phyloP scores from a whole-genome alignment of 495 filamentous ascomycete genomes.

The Penicilliopsis zonata region DNA sequence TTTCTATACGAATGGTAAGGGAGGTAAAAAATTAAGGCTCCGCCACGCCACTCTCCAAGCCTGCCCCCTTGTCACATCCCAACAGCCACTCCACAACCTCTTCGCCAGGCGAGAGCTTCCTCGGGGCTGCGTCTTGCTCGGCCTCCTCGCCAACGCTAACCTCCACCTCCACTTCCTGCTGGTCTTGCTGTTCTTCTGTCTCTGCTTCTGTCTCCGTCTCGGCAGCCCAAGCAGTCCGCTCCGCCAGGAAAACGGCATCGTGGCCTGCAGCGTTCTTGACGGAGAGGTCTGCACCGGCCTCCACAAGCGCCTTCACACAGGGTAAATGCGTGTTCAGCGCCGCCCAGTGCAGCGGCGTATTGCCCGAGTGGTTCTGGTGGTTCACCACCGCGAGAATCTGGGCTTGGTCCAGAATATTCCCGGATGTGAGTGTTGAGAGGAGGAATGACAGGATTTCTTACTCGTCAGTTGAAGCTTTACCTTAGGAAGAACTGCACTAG shows the following conservation, averaged over 20 bases:
- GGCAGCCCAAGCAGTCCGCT: constrained; percentile 41
- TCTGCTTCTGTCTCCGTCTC: constrained; percentile 13
- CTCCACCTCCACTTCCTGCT: constrained; percentile 12
- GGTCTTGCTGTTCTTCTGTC: constrained; percentile 7
- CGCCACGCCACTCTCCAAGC: constrained; percentile 23
- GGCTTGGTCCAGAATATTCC: constrained; percentile 5
- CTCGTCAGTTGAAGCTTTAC: constrained; percentile 1
- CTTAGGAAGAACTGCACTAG: neutral
- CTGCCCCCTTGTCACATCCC: constrained; percentile 25
- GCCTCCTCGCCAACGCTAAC: constrained; percentile 17
- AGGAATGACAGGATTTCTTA: constrained; percentile 38
- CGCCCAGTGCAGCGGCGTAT: constrained; percentile 88
- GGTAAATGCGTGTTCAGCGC: constrained; percentile 76
- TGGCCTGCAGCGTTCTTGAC: constrained; percentile 72
- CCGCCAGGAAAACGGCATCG: constrained; percentile 76
- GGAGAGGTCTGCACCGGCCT: constrained; percentile 60
- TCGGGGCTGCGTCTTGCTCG: constrained; percentile 7
- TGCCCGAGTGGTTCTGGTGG: constrained; percentile 62
- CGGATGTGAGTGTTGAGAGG: constrained; percentile 26
- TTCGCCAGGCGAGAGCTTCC: constrained; percentile 2
- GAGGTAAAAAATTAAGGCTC: too few relatives aligned
- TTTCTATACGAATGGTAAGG: too few relatives aligned
- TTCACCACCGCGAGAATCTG: constrained; percentile 40
- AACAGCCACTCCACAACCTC: constrained; percentile 37
- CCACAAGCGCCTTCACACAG: constrained; percentile 61